Evolutionary conservation across 257 asterid genomes (phyloP).

Genomic region (Thymus quinquecostatus): DNA sequence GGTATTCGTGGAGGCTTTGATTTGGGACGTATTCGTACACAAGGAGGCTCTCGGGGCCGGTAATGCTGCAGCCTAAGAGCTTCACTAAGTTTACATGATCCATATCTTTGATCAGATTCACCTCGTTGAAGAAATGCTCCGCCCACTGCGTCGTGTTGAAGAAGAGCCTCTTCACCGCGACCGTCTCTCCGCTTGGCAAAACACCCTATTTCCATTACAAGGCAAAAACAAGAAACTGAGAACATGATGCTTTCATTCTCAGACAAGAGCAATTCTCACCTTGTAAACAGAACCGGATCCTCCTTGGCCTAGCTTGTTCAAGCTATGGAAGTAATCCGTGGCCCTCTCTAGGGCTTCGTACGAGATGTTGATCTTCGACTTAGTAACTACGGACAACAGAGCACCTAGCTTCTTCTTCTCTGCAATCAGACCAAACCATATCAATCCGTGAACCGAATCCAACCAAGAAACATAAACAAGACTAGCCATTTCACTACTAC

Average conservation of each 20-base stretch:
- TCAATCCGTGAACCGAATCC: not conserved
- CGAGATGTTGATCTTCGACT: slow-evolving; percentile 60
- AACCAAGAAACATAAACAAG: not conserved
- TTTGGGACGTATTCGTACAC: slow-evolving; percentile 75
- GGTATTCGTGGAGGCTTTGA: slow-evolving; percentile 66
- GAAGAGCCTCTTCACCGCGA: slow-evolving; percentile 78
- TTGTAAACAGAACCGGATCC: slow-evolving; percentile 82
- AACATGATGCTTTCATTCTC: not conserved
- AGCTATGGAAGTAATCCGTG: slow-evolving; percentile 51
- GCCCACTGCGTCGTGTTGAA: slow-evolving; percentile 80
- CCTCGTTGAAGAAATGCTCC: slow-evolving; percentile 84
- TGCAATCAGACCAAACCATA: slow-evolving; percentile 29
- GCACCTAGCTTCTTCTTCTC: slow-evolving; percentile 65
- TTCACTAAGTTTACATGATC: slow-evolving; percentile 68
- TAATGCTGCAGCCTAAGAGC: slow-evolving; percentile 80
- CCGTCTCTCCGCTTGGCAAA: slow-evolving; percentile 55
- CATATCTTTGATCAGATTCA: slow-evolving; percentile 66
- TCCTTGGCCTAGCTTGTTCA: slow-evolving; percentile 76
- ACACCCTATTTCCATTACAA: slow-evolving; percentile 49
- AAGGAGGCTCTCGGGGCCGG: slow-evolving; percentile 86
- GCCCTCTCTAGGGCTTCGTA: slow-evolving; percentile 76
- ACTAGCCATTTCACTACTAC: not conserved
- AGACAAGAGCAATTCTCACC: slow-evolving; percentile 39
- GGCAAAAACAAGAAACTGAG: not conserved
- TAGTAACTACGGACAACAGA: slow-evolving; percentile 42